phyloP scores from a whole-genome alignment of 2,329 filamentous ascomycete species.

The Colletotrichum sp. region DNA sequence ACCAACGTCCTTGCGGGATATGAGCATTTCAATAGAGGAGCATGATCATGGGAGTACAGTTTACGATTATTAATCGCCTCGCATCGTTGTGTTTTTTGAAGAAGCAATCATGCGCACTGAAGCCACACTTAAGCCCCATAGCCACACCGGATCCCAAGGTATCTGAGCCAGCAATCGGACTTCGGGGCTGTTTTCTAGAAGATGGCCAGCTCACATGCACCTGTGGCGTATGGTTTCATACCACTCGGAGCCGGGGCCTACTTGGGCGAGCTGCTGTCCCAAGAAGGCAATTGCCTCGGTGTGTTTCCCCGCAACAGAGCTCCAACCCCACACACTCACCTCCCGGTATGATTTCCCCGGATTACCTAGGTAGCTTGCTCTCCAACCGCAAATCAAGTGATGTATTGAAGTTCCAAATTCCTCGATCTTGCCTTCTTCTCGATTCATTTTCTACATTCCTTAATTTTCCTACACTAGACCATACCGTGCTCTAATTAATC shows the following conservation, averaged over 20 bases:
- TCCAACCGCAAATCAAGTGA: conserved; percentile 19
- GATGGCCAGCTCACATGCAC: not conserved
- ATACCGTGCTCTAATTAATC: not conserved
- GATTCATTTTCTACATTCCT: not conserved
- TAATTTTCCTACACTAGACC: not conserved
- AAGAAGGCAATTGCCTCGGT: conserved; percentile 39
- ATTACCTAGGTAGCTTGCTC: conserved; percentile 30
- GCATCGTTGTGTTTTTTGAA: not conserved
- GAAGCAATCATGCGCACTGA: not conserved
- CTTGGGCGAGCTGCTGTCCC: conserved; percentile 30
- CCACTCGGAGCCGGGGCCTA: not conserved
- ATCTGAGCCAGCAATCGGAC: not conserved
- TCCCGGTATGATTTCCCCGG: conserved; percentile 8
- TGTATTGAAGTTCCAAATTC: not conserved
- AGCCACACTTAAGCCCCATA: not conserved
- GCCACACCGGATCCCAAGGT: not conserved
- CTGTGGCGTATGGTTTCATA: conserved; percentile 3
- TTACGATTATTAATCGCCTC: not conserved
- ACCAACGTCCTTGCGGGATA: conserved; percentile 12
- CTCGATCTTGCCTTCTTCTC: not conserved
- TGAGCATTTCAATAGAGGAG: conserved; percentile 12
- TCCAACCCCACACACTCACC: conserved; percentile 13
- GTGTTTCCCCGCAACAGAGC: conserved; percentile 32
- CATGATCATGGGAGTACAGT: not conserved
- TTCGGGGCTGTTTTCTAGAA: not conserved